Conservation (phyloP, 129 eudicot species). For the carrot (Daucus carota) region DNA sequence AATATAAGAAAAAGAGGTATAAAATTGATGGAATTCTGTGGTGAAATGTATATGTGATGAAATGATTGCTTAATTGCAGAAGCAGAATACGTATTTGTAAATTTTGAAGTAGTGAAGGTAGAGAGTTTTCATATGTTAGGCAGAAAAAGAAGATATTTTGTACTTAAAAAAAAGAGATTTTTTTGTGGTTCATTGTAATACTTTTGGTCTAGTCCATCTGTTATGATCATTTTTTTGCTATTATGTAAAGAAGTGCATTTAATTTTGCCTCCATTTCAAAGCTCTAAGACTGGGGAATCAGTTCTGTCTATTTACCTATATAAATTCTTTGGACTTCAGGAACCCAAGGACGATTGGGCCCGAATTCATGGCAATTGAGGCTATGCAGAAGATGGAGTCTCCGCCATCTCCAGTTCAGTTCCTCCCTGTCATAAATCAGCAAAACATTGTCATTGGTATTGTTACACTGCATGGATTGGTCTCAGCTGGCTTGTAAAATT, state of each 20-base stretch:
- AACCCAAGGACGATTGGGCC: constrained; percentile 74
- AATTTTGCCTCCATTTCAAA: neutral
- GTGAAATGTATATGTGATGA: neutral
- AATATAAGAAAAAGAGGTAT: neutral
- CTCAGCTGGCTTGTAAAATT: constrained; percentile 73
- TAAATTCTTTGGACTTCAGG: constrained; percentile 30
- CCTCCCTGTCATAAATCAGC: constrained; percentile 68
- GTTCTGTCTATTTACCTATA: neutral
- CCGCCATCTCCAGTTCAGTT: constrained; percentile 98
- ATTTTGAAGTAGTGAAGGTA: neutral
- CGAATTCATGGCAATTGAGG: constrained; percentile 91
- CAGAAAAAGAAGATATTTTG: neutral
- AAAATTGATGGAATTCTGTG: neutral
- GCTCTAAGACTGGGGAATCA: neutral
- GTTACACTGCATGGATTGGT: constrained; percentile 92
- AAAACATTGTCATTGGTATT: constrained; percentile 61
- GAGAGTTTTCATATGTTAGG: neutral
- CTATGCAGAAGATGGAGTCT: constrained; percentile 97
- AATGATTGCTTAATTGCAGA: neutral
- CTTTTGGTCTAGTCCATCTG: neutral
- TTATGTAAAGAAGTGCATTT: neutral
- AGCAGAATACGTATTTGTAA: neutral
- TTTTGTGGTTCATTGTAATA: neutral
- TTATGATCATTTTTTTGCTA: neutral
- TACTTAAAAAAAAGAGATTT: neutral